Base-by-base conservation (phyloP, 2,329 filamentous ascomycete species). In the Helicocarpus griseus region DNA sequence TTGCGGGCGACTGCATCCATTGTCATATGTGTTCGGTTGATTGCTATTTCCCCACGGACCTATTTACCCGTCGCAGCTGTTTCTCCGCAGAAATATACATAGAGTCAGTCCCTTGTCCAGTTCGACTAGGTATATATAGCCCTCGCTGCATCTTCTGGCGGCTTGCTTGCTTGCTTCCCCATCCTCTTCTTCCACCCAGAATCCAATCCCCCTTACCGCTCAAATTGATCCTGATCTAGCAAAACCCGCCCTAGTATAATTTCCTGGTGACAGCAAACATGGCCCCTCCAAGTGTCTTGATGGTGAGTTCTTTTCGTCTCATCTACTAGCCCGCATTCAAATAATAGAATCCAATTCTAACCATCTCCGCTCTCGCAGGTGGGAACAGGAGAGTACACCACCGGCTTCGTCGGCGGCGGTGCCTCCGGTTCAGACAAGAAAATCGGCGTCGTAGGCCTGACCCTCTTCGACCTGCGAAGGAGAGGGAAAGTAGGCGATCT, bases 351-450 rank as follows among this genome's bases (percentile, higher is more conserved):
- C 48, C n/a, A 31, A 31, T 21, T 21, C 26, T 45, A 17, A 45
- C 41, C 26, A 46, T 22, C 5, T 33, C 49, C 28, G 41, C 39
- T 41, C 26, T 28, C 21, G 47, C 54, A 84, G 86, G 81, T 95
- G 53, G 90, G 90, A 58, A 95, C 90, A 9, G 91, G 90, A 63
- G 90, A 96, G 78, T 96, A 96, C 77, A 96, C 91, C 62, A 96
- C 91, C 40, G 90, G 90, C 53, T 96, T 93, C 61, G 89, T 95
- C 52, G 89, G 87, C 53, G 84, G 83, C 54, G 86, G 85, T 54
- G 85, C 83, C 48, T 95, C 89, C 3, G 84, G 80, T 9, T 95
- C 89, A 47, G 91, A 96, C 77, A 96, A 96, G 76, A 96, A 96
- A 71, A 86, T 96, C 47, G 90, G 91, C 53, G 91, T 96, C 8